A percentile compares a stretch with the other conserved stretches of the same genome.
phyloP scores from a whole-genome alignment of 108 stramenopile species.

The Cylindrotheca fusiformis region DNA sequence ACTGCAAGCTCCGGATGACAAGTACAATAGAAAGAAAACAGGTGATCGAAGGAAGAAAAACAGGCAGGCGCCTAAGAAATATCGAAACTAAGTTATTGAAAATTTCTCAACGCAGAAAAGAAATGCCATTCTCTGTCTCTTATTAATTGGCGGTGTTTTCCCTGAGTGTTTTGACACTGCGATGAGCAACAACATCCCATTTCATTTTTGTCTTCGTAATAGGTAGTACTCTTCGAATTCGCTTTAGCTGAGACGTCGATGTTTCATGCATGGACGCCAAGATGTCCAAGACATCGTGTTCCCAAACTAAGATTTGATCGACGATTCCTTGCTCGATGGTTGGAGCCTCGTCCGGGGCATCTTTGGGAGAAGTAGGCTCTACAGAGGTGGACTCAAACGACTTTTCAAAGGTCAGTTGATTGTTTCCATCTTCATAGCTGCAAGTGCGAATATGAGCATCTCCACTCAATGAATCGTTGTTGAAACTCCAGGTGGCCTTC shows the following conservation, averaged over 20 bases:
- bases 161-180: constrained; percentile 43
- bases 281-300: constrained; percentile 42
- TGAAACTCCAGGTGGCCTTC: constrained; percentile 43
- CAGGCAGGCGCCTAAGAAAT: no score
- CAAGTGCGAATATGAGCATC: constrained; percentile 37
- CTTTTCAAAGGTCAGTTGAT: constrained; percentile 41
- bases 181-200: constrained; percentile 76
- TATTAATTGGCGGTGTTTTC: constrained; percentile 28
- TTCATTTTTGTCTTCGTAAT: constrained; percentile 85
- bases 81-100: no score
- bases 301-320: constrained; percentile 45
- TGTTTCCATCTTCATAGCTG: constrained; percentile 57
- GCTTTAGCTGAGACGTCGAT: constrained; percentile 38
- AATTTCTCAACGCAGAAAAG: no score
- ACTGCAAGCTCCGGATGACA: neutral
- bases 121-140: no score
- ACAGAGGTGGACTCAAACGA: constrained; percentile 2
- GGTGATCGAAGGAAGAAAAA: no score
- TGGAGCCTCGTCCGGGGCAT: constrained; percentile 25
- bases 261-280: constrained; percentile 52
- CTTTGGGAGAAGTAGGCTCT: constrained; percentile 18
- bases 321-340: constrained; percentile 39
- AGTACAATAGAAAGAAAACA: neutral
- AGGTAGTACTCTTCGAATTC: constrained; percentile 78
- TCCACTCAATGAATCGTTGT: constrained; percentile 23